Base-by-base conservation (phyloP, 306 rosid genomes). In the Fagus sylvatica region DNA sequence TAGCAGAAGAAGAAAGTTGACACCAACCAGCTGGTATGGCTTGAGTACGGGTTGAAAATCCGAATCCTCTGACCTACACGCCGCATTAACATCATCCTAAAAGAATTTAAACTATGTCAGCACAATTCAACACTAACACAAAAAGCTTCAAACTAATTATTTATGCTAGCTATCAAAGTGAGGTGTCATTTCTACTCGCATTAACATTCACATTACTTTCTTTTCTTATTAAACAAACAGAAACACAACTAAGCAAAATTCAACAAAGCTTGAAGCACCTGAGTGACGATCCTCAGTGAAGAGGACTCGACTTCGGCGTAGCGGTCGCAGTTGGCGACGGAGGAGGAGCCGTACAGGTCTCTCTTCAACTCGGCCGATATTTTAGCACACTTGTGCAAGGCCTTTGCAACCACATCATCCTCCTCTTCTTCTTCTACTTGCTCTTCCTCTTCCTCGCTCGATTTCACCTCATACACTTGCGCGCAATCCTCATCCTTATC, bases 11-110 rank as follows among this genome's bases (percentile, higher is more conserved):
- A 95, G 89, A 85, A 95, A 92, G 78, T 95, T 95, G 72, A 95
- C 98, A 65, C 98, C 98, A 82, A 95, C 98, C 78, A 95, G 83
- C 77, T 95, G 98, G 74, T 95, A 95, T 30, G 91, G 93, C 88
- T 95, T 95, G 48, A 95, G 97, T 73, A 91, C 78, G 70, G 98
- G 98, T 83, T 88, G 91, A 82, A 95, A 91, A 87, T 91, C 91
- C 30, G 96, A 92, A 81, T 91, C 91, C 73, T 89, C 90, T 1
- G 91, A 82, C 76, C 79, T 86, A 46, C 98, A 95, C n/a, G 95
- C 98, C 71, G 76, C 93, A 73, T 88, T 86, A 73, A 95, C 73
- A 81, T 95, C 98, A 80, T 91, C 98, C 98, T 95, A 73, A 16
- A 77, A 54, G 33, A 72, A 73, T 54, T 11, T 39, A 76, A 37